phyloP scores from a whole-genome alignment of 2,329 filamentous ascomycete species.

The Exophiala sp. region DNA sequence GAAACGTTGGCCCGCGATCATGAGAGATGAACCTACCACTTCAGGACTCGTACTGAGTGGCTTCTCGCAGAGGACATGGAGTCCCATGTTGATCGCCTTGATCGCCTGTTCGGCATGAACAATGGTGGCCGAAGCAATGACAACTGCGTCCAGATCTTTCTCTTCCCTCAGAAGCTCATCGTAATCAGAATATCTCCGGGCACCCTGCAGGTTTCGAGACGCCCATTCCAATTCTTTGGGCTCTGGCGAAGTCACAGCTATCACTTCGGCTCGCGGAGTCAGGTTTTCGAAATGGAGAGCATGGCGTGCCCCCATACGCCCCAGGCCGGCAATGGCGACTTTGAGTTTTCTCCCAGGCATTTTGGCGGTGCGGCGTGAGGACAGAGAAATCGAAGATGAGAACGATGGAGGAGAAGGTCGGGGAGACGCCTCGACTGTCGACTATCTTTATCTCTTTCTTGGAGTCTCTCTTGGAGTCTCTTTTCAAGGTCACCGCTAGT shows the following conservation, averaged over 20 bases:
- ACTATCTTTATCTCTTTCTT: too few species aligned
- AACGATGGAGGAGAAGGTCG: too few species aligned
- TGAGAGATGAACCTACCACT: conserved; percentile 43
- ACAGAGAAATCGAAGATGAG: neutral
- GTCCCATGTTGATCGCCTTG: conserved; percentile 50
- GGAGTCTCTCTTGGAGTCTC: neutral
- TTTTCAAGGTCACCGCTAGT: neutral
- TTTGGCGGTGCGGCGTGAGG: neutral
- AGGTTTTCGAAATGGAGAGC: conserved; percentile 46
- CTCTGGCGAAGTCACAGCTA: conserved; percentile 46
- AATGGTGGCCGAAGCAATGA: conserved; percentile 51
- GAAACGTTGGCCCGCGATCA: neutral
- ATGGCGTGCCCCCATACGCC: conserved; percentile 47
- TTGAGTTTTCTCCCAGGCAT: conserved; percentile 35
- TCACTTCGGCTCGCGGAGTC: conserved; percentile 45
- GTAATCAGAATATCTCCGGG: conserved; percentile 50
- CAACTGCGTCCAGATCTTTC: conserved; percentile 49
- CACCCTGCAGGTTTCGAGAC: conserved; percentile 46
- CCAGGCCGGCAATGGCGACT: conserved; percentile 46
- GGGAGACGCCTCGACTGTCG: too few species aligned
- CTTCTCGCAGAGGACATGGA: conserved; percentile 55
- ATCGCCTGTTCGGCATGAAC: conserved; percentile 54
- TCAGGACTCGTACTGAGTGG: conserved; percentile 52
- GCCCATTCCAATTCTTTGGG: conserved; percentile 47
- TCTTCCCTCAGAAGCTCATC: conserved; percentile 53